Percentiles rank a stretch among this genome's conserved stretches.
These are phyloP conservation scores for Umbilicus rupestris DNA, from an alignment of 164 flowering plant species.

Conservation along the genomic window DNA sequence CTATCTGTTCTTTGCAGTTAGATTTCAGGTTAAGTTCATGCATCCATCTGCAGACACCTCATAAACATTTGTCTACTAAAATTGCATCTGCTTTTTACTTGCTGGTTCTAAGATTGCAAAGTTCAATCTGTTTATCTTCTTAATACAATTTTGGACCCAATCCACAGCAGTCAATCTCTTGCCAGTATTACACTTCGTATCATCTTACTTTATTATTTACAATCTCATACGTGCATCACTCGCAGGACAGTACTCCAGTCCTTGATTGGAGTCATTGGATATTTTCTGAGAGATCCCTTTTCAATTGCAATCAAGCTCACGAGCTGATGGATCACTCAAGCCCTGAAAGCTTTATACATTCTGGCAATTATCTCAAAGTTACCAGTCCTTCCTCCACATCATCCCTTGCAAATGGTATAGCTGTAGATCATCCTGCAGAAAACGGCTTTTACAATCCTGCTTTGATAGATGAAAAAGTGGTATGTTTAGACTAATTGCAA, in stretches of 20 bases:
- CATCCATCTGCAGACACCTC: not conserved
- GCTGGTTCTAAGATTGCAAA: too few relatives aligned
- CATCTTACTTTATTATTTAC: not conserved
- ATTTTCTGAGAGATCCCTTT: slow-evolving; percentile 30
- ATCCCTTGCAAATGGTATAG: not conserved
- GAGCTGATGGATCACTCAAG: slow-evolving; percentile 22
- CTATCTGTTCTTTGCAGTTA: not conserved
- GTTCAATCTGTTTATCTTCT: not conserved
- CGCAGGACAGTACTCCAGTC: slow-evolving; percentile 39
- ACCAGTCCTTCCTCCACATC: slow-evolving; percentile 14
- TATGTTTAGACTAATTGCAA: not conserved
- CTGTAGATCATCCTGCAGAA: not conserved
- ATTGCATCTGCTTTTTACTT: too few relatives aligned
- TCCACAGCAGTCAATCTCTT: too few relatives aligned
- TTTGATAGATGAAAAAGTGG: slow-evolving; percentile 17
- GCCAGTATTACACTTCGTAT: not conserved
- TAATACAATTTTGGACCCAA: too few relatives aligned
- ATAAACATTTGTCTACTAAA: not conserved
- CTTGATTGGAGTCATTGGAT: slow-evolving; percentile 74
- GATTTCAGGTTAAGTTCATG: not conserved
- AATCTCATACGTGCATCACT: not conserved
- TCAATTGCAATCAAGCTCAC: slow-evolving; percentile 11
- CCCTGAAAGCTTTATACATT: slow-evolving; percentile 28
- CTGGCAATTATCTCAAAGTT: slow-evolving; percentile 25
- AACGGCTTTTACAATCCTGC: slow-evolving; percentile 7